Percentiles rank a stretch among this genome's conserved stretches.
phyloP scores from a whole-genome alignment of 768 basidiomycete species.

The Boletus reticulatus region DNA sequence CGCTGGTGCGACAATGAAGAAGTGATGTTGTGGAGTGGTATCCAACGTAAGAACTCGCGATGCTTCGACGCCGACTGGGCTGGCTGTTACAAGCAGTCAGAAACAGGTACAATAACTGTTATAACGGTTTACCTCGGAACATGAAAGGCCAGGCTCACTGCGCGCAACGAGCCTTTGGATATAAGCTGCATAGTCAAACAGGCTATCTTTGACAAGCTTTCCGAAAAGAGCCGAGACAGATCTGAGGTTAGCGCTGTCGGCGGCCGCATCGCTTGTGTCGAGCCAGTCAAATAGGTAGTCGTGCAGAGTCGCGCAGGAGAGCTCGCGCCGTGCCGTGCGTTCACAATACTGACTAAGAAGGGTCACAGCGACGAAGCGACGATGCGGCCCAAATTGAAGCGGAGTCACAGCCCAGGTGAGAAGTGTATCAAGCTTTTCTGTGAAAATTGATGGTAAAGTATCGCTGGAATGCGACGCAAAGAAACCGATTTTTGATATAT shows the following conservation, averaged over 20 bases:
- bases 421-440: slow-evolving; percentile 69
- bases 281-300: slow-evolving; percentile 82
- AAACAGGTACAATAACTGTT: neutral
- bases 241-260: slow-evolving; percentile 51
- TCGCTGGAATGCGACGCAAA: slow-evolving; percentile 46
- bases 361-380: slow-evolving; percentile 74
- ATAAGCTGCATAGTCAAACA: slow-evolving; percentile 75
- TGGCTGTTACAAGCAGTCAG: slow-evolving; percentile 6
- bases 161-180: slow-evolving; percentile 81
- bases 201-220: slow-evolving; percentile 60
- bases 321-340: slow-evolving; percentile 61
- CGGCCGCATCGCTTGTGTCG: slow-evolving; percentile 61
- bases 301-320: slow-evolving; percentile 62
- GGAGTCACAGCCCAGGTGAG: slow-evolving; percentile 81
- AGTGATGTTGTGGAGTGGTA: slow-evolving; percentile 62
- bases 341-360: slow-evolving; percentile 64
- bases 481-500: slow-evolving; percentile 55
- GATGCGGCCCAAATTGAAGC: slow-evolving; percentile 82
- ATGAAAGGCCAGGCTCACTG: slow-evolving; percentile 61
- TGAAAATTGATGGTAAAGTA: slow-evolving; percentile 43
- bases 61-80: slow-evolving; percentile 52
- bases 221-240: slow-evolving; percentile 69
- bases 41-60: slow-evolving; percentile 65
- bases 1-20: slow-evolving; percentile 65
- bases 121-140: slow-evolving; percentile 44